Base-by-base conservation (phyloP, 352 stramenopile species). In the Elongisporangium anandrum region DNA sequence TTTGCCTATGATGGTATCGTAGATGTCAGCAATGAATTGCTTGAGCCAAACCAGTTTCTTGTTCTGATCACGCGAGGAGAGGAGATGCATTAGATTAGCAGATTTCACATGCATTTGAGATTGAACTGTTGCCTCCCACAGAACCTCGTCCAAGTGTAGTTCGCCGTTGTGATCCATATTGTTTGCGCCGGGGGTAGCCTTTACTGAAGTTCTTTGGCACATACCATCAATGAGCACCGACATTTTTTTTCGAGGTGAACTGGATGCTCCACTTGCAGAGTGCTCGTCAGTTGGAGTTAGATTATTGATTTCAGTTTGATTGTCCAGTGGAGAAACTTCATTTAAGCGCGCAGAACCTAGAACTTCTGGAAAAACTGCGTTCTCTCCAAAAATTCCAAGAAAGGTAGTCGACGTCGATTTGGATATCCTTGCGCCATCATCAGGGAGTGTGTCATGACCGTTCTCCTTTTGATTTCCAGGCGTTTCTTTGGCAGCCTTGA, bases 11-110 rank as follows among this genome's bases (percentile, higher is more conserved):
- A 91, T 67, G 1, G 73, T 84, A 53, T 87, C 81, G 65, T 91
- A 91, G 2, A 87, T 76, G 53, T 88, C 77, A 15, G 63, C 69
- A 34, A 89, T 91, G 48, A 89, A 85, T 52, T 89, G 81, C 59
- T 89, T 91, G 21, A 89, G 60, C 50, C 63, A 54, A 0, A 75
- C 71, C 17, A 84, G 47, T 5, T 69, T 54, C 61, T 85, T 88
- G 19, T 67, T 67, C n/a, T 77, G 71, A 9, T 91, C 78, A 26
- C 68, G 68, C 6, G 77, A 79, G 13, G 74, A 50, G 47, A 75
- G 39, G 19, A 75, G 51, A 4, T 70, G 62, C n/a, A 69, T 47
- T 6, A 82, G 57, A 15, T 41, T 9, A 41, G 9, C 2, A 41
- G 29, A 41, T 41, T 41, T 8, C 29, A 13, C 29, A 9, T 4